Evolutionary conservation across 768 basidiomycete species (phyloP), one percentile per base, ranked within the genome.

Genomic region (Lactifluus hygrophoroides): DNA sequence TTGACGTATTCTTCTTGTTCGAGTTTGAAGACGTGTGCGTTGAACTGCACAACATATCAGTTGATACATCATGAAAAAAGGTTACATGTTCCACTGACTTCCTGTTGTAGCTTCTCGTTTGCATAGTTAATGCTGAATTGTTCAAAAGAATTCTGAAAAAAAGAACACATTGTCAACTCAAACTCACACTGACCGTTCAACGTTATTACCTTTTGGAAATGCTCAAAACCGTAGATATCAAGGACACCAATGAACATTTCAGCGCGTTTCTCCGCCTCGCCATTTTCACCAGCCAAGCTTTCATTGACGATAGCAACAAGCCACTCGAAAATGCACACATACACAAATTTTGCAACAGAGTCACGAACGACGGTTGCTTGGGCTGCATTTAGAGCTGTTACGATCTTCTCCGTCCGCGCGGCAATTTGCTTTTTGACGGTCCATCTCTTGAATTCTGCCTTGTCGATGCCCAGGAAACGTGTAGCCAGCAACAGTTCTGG

Each of bases 111-210:
- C 72, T 94, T 94, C 71, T 94, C 96, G 68, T 99, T 99, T 23
- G 96, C 96, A 70, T 98, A 99, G 69, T 99, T 99, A 76, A 99
- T 99, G 72, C 94, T 97, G 74, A 99, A 99, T 75, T 99, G 96
- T 73, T 99, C 93, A 66, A 95, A 90, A 2, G 86, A 89, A 66
- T 90, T 89, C 86, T 89, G 63, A 40, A 42, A 51, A 54, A 17
- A 13, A 17, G 40, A 3, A 14, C 32, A 14, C 43, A 42, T 35
- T 38, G 49, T 32, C 35, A 37, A 55, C 56, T 37, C 16, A 21
- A 40, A 10, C 16, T 19, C 38, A 57, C 14, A 23, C 5, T 16
- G n/a, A 32, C 21, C 16, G 9, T 10, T 19, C 44, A 17, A n/a
- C 37, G 28, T 14, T 45, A 67, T 42, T 54, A 86, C 88, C 84